Conservation (phyloP, 129 eudicot species). For the Ambrosia artemisiifolia region DNA sequence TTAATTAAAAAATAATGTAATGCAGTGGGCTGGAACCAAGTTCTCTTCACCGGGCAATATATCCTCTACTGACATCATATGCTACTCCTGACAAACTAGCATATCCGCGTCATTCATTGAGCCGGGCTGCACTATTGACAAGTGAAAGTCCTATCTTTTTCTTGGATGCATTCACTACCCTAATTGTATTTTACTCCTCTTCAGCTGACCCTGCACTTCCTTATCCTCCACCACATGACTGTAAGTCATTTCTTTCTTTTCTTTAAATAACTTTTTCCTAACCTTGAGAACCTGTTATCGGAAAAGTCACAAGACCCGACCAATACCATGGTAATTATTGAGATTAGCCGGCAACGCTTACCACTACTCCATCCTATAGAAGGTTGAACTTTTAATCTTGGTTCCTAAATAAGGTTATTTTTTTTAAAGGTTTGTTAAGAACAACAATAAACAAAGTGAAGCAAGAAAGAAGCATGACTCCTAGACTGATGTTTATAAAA, state of each 20-base stretch:
- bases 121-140: conserved; percentile 94
- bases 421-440: conserved; percentile 67
- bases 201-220: conserved; percentile 91
- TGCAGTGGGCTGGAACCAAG: conserved; percentile 98
- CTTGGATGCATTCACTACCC: conserved; percentile 89
- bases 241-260: conserved; percentile 43
- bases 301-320: too few species aligned
- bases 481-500: conserved; percentile 71
- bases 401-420: neutral
- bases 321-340: too few species aligned
- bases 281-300: too few species aligned
- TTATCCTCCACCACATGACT: conserved; percentile 96
- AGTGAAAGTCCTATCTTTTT: conserved; percentile 97
- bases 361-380: too few species aligned
- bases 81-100: conserved; percentile 89
- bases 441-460: conserved; percentile 73
- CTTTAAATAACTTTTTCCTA: too few species aligned
- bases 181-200: conserved; percentile 88
- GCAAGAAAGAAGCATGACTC: conserved; percentile 94
- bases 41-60: conserved; percentile 82
- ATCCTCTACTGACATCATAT: conserved; percentile 77
- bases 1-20: conserved; percentile 1
- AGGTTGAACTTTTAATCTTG: too few species aligned
- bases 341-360: too few species aligned
- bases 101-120: conserved; percentile 93